Conservation (phyloP, 805 yeast genomes). For the Spathaspora sp. region DNA sequence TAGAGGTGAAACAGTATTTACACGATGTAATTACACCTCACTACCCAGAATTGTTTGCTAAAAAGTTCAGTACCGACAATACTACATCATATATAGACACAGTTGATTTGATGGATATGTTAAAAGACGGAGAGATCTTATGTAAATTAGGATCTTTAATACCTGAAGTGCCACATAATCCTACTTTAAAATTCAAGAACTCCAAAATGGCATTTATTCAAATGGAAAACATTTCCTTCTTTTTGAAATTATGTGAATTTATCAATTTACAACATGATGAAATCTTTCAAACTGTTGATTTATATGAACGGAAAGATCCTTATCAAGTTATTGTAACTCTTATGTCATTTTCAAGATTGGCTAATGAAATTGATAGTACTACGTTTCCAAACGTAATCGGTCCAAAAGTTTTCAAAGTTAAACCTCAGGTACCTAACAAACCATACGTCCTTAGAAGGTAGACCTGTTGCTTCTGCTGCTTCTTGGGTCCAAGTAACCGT, state of each 20-base stretch:
- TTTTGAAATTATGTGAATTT: conserved; percentile 55
- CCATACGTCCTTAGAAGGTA: conserved; percentile 36
- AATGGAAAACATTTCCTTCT: conserved; percentile 83
- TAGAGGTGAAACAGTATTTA: conserved; percentile 56
- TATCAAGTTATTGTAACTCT: conserved; percentile 74
- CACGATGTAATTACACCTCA: conserved; percentile 23
- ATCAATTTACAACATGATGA: conserved; percentile 80
- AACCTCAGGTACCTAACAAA: conserved; percentile 53
- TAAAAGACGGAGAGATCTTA: conserved; percentile 56
- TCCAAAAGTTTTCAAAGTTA: conserved; percentile 43
- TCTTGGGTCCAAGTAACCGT: no score
- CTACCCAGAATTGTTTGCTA: conserved; percentile 4
- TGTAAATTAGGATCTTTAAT: conserved; percentile 32
- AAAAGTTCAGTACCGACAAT: conserved; percentile 5
- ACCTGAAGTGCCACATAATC: conserved; percentile 19
- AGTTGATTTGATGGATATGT: conserved; percentile 46
- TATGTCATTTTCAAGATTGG: conserved; percentile 68
- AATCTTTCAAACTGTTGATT: conserved; percentile 72
- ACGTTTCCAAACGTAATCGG: conserved; percentile 29
- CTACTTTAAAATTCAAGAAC: conserved; percentile 47
- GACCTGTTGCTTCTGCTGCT: background rate
- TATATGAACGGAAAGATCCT: conserved; percentile 71
- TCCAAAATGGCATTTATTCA: conserved; percentile 70
- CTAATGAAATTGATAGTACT: conserved; percentile 39
- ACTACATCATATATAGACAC: conserved; percentile 2